Evolutionary conservation across 805 yeast genomes (phyloP), one percentile per base, ranked within the genome.

Genomic region (Yarrowia sp.): DNA sequence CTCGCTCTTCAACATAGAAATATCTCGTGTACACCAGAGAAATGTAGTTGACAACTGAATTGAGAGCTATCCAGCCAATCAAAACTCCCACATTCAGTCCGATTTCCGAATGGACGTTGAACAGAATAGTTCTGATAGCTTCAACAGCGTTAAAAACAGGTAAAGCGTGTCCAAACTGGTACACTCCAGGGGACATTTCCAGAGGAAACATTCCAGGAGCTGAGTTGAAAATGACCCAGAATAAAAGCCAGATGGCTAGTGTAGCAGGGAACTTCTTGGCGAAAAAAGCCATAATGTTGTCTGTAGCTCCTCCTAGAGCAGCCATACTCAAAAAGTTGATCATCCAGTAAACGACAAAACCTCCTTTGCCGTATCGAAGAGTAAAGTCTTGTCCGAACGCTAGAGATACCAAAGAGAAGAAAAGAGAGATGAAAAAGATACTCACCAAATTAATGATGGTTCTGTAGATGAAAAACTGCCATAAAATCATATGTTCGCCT

Each of bases 291-390:
- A 86, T 85, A 69, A 82, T 76, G 67, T 86, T 84, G 74, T 89
- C 95, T 71, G 86, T 87, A 33, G 87, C 86, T 50, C 88, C 84
- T 66, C 96, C 96, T 38, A 88, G 87, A 0, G 92, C 90, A 67
- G 85, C 77, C 90, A 89, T 86, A 8, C 90, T 82, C 58, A 89
- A 69, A 73, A 78, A 89, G 7, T 86, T 80, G 38, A 85, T 69
- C 84, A 87, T 81, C 96, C 96, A 90, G 67, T 82, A 83, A 0
- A 89, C 86, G 47, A 89, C 80, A 74, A 89, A 89, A 0, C 96
- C 96, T 8, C 85, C 83, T 38, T 75, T 78, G 0, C 90, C 92
- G 77, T 84, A 88, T 0, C 89, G 76, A 3, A 63, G 70, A 14
- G 83, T 80, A 72, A 86, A 82, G 69, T 84, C 83, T 35, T 87